These are phyloP conservation scores for Dissophora globulifera DNA, from an alignment of 192 early-diverging fungal species.

Conservation along the genomic window DNA sequence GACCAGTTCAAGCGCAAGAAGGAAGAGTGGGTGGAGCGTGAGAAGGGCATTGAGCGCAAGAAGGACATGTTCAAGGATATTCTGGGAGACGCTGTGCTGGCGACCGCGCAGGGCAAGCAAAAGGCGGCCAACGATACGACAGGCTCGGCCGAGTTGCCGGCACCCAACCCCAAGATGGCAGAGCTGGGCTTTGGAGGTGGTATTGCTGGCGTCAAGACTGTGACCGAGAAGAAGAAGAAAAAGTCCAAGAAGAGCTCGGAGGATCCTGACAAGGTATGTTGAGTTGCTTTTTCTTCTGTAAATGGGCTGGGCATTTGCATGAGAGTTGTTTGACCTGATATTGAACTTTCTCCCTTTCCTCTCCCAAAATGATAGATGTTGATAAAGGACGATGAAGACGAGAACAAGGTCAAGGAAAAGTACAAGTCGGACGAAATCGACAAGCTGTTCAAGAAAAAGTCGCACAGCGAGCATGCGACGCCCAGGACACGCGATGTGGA, in stretches of 20 bases:
- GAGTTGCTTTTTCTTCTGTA: no score
- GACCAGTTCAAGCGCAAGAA: constrained; percentile 77
- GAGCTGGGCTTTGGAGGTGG: constrained; percentile 66
- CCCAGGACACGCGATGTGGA: constrained; percentile 8
- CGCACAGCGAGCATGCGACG: constrained; percentile 10
- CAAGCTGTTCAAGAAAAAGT: constrained; percentile 60
- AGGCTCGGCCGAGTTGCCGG: constrained; percentile 26
- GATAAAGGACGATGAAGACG: constrained; percentile 48
- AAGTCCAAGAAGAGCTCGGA: constrained; percentile 60
- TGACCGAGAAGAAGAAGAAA: constrained; percentile 61
- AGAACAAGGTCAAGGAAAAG: constrained; percentile 44
- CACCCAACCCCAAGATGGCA: constrained; percentile 61
- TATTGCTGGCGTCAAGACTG: constrained; percentile 48
- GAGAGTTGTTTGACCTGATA: no score
- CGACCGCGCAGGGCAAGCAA: constrained; percentile 46
- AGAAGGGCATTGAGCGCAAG: constrained; percentile 78
- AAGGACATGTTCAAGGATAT: constrained; percentile 86
- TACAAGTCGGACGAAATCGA: constrained; percentile 64
- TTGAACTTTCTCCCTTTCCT: neutral
- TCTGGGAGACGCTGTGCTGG: constrained; percentile 60
- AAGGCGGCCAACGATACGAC: constrained; percentile 16
- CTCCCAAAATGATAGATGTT: constrained; percentile 18
- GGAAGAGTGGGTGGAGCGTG: constrained; percentile 82
- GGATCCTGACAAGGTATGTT: constrained; percentile 49
- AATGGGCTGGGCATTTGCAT: no score